phyloP scores from a whole-genome alignment of 805 yeast genomes.

The Metschnikowia rubicola region DNA sequence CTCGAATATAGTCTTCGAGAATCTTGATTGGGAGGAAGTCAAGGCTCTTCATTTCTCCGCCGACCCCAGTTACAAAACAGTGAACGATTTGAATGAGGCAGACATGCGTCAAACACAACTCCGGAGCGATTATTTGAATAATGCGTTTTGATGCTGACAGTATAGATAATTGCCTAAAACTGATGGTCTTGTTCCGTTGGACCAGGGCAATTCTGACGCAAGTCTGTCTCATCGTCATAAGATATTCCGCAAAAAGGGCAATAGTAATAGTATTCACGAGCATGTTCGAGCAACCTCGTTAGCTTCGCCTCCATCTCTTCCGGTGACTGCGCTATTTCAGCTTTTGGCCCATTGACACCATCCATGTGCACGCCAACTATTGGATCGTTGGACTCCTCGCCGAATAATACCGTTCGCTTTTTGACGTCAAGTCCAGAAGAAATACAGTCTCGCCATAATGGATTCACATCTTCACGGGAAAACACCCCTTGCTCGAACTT shows the following conservation, averaged over 20 bases:
- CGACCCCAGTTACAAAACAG: conserved; percentile 17
- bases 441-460: conserved; percentile 40
- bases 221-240: conserved; percentile 8
- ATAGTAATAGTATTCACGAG: conserved; percentile 10
- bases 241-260: conserved; percentile 15
- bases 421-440: neutral
- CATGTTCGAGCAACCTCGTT: conserved; percentile 1
- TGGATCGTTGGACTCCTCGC: neutral
- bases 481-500: conserved; percentile 22
- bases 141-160: conserved; percentile 8
- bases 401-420: neutral
- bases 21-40: conserved; percentile 11
- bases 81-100: conserved; percentile 17
- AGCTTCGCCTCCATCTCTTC: conserved; percentile 1
- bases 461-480: conserved; percentile 28
- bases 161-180: neutral
- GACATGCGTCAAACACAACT: conserved; percentile 2
- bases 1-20: conserved; percentile 20
- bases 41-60: conserved; percentile 14
- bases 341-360: too few species aligned
- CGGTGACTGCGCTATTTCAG: neutral
- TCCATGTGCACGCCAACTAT: neutral
- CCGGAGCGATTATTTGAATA: conserved; percentile 6
- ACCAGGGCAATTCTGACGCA: conserved; percentile 17
- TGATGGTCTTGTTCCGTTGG: conserved; percentile 1